Evolutionary conservation across 2,329 filamentous ascomycete species (phyloP).

Genomic region (Phialocephala subalpina): DNA sequence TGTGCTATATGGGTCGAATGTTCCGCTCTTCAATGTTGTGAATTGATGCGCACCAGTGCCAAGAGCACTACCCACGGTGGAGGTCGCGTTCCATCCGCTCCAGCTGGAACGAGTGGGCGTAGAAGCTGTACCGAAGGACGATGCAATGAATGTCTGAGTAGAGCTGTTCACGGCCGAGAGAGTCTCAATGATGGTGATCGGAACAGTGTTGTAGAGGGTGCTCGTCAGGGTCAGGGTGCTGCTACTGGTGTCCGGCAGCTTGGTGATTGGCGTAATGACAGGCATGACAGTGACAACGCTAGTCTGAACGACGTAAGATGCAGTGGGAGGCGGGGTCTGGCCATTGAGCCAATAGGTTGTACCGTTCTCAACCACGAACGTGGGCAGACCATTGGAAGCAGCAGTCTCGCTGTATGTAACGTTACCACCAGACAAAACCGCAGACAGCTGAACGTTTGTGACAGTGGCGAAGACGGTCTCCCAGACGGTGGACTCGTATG

Average conservation of each 20-base stretch:
- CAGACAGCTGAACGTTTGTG: slow-evolving; percentile 11
- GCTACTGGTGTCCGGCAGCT: slow-evolving; percentile 4
- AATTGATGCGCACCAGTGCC: slow-evolving; percentile 11
- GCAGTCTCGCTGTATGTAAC: slow-evolving; percentile 1
- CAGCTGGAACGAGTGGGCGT: slow-evolving; percentile 4
- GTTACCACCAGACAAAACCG: slow-evolving; percentile 13
- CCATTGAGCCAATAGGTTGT: slow-evolving; percentile 34
- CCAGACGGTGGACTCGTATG: slow-evolving; percentile 12
- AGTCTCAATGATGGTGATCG: slow-evolving; percentile 29
- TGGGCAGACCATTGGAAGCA: background rate
- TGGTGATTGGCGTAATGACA: slow-evolving; percentile 10
- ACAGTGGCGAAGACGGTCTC: slow-evolving; percentile 18
- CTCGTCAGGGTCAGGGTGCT: slow-evolving; percentile 28
- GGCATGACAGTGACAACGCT: slow-evolving; percentile 38
- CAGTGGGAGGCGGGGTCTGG: slow-evolving; percentile 28
- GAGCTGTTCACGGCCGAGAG: slow-evolving; percentile 15
- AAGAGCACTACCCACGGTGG: slow-evolving; percentile 9
- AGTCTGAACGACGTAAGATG: slow-evolving; percentile 31
- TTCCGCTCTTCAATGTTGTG: background rate
- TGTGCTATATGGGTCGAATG: background rate
- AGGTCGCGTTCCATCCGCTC: slow-evolving; percentile 36
- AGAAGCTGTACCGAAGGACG: background rate
- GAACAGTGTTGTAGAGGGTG: slow-evolving; percentile 19
- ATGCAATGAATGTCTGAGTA: background rate
- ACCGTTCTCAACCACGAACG: slow-evolving; percentile 31